Evolutionary conservation across 2,329 filamentous ascomycete species (phyloP), one percentile per base, ranked within the genome.

Genomic region (Colletotrichum musicola): DNA sequence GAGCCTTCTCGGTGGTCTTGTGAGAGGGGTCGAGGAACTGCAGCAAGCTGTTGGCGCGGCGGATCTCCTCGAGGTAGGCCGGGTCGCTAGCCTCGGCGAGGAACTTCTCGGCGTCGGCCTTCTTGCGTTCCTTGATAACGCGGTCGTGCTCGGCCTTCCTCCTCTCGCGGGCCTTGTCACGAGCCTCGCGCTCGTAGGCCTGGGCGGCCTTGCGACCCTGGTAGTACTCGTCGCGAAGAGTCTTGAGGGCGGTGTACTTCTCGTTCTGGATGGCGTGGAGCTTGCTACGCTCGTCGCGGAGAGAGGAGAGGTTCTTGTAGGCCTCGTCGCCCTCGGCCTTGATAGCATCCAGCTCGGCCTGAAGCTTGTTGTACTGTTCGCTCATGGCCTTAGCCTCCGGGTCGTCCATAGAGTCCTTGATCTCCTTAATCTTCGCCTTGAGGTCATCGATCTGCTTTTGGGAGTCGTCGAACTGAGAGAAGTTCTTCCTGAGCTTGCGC

Each of bases 61-160:
- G 89, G 77, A 99, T 97, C 84, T 99, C 94, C 75, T 98, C 94
- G 54, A 93, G 87, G 85, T 94, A 99, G 60, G 96, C 96, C 16
- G 92, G 94, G 75, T 93, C 91, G 77, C 90, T 93, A 74, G 93
- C 93, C 77, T 95, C 92, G 75, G 91, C 90, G 47, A 97, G 90
- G 80, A 93, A 87, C 79, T 90, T 88, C 81, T 93, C 88, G 62
- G 93, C 93, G 59, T 90, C 87, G 78, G 92, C 90, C 84, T 91
- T 92, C 82, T 91, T 90, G 82, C 89, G 89, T 79, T 92, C 90
- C 76, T 91, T 89, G 74, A 89, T 84, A 77, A 89, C 89, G 64
- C 88, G 89, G 70, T 93, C 92, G 64, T 93, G 90, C 85, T 99
- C 95, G 53, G 91, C 89, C 83, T 91, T 91, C 78, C 92, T 89